A percentile compares a stretch with the other conserved stretches of the same genome.
Evolutionary conservation across 768 basidiomycete genomes (phyloP).

Genomic region (Ramaria sp.): DNA sequence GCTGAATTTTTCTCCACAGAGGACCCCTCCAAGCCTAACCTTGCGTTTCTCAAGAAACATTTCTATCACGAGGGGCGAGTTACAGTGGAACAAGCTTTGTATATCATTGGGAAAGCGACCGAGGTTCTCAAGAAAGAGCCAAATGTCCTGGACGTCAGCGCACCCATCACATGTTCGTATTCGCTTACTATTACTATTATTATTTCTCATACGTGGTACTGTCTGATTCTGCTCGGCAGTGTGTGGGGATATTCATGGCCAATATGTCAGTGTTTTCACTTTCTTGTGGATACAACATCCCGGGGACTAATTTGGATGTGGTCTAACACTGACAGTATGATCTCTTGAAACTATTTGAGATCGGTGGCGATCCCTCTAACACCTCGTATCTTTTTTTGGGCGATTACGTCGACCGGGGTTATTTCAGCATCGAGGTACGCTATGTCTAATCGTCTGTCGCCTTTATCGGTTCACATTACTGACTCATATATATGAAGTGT

Average conservation of each 20-base stretch:
- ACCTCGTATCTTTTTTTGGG: constrained; percentile 88
- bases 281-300: neutral
- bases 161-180: constrained; percentile 84
- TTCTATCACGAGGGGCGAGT: constrained; percentile 94
- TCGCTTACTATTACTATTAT: constrained; percentile 8
- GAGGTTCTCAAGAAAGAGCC: constrained; percentile 76
- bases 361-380: constrained; percentile 88
- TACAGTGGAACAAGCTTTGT: constrained; percentile 90
- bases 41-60: constrained; percentile 97
- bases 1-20: constrained; percentile 85
- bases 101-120: constrained; percentile 79
- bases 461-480: constrained; percentile 7
- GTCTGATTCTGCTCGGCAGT: constrained; percentile 35
- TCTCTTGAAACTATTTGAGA: constrained; percentile 91
- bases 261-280: constrained; percentile 65
- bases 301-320: constrained; percentile 2
- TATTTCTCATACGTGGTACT: constrained; percentile 16
- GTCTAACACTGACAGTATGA: constrained; percentile 48
- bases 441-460: constrained; percentile 5
- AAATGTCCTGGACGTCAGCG: constrained; percentile 89
- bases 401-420: constrained; percentile 89
- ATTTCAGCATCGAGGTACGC: constrained; percentile 83
- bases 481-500: constrained; percentile 45
- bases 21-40: constrained; percentile 85
- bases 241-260: constrained; percentile 97